Evolutionary conservation across 768 basidiomycete species (phyloP).

Genomic region (Sporobolomyces pararoseus): DNA sequence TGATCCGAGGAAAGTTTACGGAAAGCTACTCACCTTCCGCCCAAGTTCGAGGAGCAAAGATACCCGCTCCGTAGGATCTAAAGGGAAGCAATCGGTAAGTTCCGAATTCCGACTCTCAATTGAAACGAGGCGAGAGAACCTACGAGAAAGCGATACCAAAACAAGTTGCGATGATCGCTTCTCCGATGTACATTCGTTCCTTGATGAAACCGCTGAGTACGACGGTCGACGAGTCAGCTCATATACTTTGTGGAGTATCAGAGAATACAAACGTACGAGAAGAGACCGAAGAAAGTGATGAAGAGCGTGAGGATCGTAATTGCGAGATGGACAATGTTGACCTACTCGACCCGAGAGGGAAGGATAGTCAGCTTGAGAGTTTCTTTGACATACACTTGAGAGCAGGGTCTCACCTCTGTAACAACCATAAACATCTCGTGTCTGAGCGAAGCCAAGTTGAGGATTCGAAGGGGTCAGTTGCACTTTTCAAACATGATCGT

Average conservation of each 20-base stretch:
- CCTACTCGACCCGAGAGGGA: constrained; percentile 30
- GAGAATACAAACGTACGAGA: constrained; percentile 32
- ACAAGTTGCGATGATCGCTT: constrained; percentile 91
- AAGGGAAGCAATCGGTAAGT: too few species aligned
- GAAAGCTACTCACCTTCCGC: constrained; percentile 12
- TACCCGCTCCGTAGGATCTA: constrained; percentile 44
- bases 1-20: neutral
- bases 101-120: too few species aligned
- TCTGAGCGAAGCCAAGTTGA: neutral
- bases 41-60: constrained; percentile 46
- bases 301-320: constrained; percentile 36
- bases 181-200: constrained; percentile 88
- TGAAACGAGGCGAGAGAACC: neutral
- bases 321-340: constrained; percentile 42
- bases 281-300: constrained; percentile 43
- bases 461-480: neutral
- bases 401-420: constrained; percentile 19
- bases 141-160: constrained; percentile 63
- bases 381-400: too few species aligned
- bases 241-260: neutral
- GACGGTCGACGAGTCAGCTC: neutral
- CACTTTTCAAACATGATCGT: too few species aligned
- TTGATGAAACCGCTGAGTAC: constrained; percentile 61
- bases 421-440: constrained; percentile 33
- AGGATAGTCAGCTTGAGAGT: too few species aligned